A percentile compares a stretch with the other conserved stretches of the same genome.
phyloP scores from a whole-genome alignment of 1,139 yeast genomes.

The Saccharomycopsis hybrid region DNA sequence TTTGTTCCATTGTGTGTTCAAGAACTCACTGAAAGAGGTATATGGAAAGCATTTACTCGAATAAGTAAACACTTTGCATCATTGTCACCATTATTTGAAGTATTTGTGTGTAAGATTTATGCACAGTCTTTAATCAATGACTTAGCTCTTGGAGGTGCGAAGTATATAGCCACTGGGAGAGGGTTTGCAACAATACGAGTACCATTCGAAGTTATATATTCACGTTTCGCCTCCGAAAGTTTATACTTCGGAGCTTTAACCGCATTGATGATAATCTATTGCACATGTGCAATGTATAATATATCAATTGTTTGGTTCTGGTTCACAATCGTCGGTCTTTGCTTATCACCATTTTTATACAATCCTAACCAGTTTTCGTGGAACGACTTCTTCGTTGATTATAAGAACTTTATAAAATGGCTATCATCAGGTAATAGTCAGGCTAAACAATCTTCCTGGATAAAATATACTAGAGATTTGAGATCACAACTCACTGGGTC shows the following conservation, averaged over 20 bases:
- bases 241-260: conserved; percentile 61
- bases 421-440: conserved; percentile 55
- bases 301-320: conserved; percentile 78
- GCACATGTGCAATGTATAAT: conserved; percentile 68
- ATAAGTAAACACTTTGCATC: conserved; percentile 63
- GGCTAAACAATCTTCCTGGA: conserved; percentile 53
- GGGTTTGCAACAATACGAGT: conserved; percentile 73
- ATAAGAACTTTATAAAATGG: conserved; percentile 62
- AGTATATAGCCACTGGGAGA: conserved; percentile 77
- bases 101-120: conserved; percentile 80
- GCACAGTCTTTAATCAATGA: conserved; percentile 65
- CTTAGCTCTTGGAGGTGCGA: conserved; percentile 75
- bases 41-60: conserved; percentile 53
- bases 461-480: conserved; percentile 42
- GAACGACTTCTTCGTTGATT: conserved; percentile 66
- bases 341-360: conserved; percentile 73
- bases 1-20: conserved; percentile 75
- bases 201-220: conserved; percentile 52
- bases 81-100: conserved; percentile 78
- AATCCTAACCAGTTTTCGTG: conserved; percentile 82
- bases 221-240: conserved; percentile 57
- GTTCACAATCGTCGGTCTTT: conserved; percentile 64
- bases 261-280: conserved; percentile 52
- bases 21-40: conserved; percentile 73
- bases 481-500: conserved; percentile 65